Evolutionary conservation across 1,284 basidiomycete genomes (phyloP).

Genomic region (Pseudozyma tsukubaensis): DNA sequence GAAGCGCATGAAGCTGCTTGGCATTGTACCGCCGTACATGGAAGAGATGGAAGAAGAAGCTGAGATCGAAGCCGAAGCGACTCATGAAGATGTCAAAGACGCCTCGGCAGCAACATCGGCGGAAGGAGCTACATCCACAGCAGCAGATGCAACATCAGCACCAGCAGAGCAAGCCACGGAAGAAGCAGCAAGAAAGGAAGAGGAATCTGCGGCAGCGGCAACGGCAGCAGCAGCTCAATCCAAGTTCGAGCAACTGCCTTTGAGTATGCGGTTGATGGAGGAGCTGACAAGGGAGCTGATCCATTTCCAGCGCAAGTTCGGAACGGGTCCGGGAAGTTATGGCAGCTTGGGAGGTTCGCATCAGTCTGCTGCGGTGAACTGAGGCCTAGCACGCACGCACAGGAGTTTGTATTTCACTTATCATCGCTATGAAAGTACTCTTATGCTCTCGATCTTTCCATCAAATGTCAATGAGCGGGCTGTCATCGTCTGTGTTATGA

Average conservation of each 20-base stretch:
- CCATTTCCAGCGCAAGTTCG: conserved; percentile 61
- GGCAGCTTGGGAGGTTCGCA: conserved; percentile 29
- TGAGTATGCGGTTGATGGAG: conserved; percentile 66
- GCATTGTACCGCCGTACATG: conserved; percentile 71
- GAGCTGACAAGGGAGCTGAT: conserved; percentile 65
- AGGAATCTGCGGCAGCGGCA: neutral
- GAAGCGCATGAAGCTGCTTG: conserved; percentile 71
- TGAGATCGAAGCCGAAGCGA: conserved; percentile 77
- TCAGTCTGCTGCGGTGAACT: conserved; percentile 32
- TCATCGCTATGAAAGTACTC: no score
- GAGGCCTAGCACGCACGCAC: no score
- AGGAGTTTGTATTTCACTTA: no score
- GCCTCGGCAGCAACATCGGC: neutral
- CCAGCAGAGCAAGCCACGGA: conserved; percentile 73
- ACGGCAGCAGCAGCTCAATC: neutral
- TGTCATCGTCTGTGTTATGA: no score
- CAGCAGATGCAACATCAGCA: neutral
- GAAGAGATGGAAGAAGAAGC: conserved; percentile 73
- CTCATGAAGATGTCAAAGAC: conserved; percentile 14
- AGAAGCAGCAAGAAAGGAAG: conserved; percentile 68
- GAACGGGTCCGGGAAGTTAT: conserved; percentile 37
- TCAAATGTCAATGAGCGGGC: neutral
- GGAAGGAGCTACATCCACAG: neutral
- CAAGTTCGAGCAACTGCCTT: conserved; percentile 29
- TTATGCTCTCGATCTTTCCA: neutral